These are phyloP conservation scores for Mycena floridula DNA, from an alignment of 768 basidiomycete species.

Conservation along the genomic window DNA sequence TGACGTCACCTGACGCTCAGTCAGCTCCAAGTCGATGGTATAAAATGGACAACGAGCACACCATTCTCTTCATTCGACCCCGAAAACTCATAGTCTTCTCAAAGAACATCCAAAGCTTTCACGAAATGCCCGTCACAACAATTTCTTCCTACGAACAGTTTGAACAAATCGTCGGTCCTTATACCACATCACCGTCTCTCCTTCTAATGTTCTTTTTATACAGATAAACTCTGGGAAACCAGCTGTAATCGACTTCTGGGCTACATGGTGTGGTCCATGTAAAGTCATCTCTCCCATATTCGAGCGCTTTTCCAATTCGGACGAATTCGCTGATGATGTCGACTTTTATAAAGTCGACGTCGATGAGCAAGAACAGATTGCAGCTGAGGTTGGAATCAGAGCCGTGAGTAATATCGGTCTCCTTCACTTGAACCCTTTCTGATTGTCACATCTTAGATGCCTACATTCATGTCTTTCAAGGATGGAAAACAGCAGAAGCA, in stretches of 20 bases:
- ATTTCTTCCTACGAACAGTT: neutral
- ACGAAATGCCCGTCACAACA: neutral
- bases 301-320: conserved; percentile 29
- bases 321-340: conserved; percentile 24
- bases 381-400: conserved; percentile 53
- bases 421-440: neutral
- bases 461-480: conserved; percentile 6
- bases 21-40: too few relatives aligned
- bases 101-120: too few relatives aligned
- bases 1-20: too few relatives aligned
- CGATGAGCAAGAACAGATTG: conserved; percentile 48
- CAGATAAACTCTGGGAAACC: conserved; percentile 11
- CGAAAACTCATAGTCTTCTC: too few relatives aligned
- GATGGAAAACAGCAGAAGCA: conserved; percentile 3
- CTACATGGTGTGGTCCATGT: conserved; percentile 13
- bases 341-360: conserved; percentile 73
- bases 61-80: too few relatives aligned
- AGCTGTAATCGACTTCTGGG: conserved; percentile 12
- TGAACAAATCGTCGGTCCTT: neutral
- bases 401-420: conserved; percentile 40
- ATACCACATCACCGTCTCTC: neutral
- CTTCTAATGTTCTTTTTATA: neutral
- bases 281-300: conserved; percentile 11
- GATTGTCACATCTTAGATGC: conserved; percentile 1
- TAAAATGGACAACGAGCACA: too few relatives aligned